Evolutionary conservation across 2,329 filamentous ascomycete species (phyloP), one percentile per base, ranked within the genome.

Genomic region (Ceratocystiopsis sp.): DNA sequence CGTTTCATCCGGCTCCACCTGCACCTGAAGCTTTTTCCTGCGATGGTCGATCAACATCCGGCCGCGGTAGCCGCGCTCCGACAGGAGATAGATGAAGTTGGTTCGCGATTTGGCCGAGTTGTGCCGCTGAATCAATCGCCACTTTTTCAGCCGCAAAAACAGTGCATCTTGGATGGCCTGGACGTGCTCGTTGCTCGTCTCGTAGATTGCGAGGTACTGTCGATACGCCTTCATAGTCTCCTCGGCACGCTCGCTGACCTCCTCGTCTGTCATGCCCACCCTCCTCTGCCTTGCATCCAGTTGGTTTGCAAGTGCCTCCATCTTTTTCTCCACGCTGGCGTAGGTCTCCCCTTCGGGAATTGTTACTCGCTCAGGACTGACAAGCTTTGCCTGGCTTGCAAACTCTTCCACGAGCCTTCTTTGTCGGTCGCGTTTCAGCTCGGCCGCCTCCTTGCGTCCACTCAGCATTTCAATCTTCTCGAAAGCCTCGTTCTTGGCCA

Each of bases 41-140:
- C 68, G 64, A 61, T 96, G 89, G 53, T 94, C 78, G 37, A 93
- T 72, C 18, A 78, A 65, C 45, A 98, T 73, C 49, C 74, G 75
- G 45, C 91, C 91, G 38, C 86, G 77, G 62, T 93, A 98, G 18
- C 82, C 80, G 53, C 91, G 78, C 61, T 96, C 87, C 54, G 79
- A 84, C 45, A 98, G 73, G 14, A 96, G 71, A 55, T 91, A 93
- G 42, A 75, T 80, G 61, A 98, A 98, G 48, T 84, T 84, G 42
- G 81, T 79, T 41, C 85, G 79, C 38, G 91, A 84, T 44, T 82
- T 76, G n/a, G 80, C 75, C 35, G 86, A 89, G 53, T 98, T 95
- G 51, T 78, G 75, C 21, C 78, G 73, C 53, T 89, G 81, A 60
- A 98, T 96, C 41, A 72, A 68, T 45, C 75, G 69, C 82, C 86